These are phyloP conservation scores for Ammopiptanthus mongolicus DNA, from an alignment of 306 rosid species.

Conservation along the genomic window DNA sequence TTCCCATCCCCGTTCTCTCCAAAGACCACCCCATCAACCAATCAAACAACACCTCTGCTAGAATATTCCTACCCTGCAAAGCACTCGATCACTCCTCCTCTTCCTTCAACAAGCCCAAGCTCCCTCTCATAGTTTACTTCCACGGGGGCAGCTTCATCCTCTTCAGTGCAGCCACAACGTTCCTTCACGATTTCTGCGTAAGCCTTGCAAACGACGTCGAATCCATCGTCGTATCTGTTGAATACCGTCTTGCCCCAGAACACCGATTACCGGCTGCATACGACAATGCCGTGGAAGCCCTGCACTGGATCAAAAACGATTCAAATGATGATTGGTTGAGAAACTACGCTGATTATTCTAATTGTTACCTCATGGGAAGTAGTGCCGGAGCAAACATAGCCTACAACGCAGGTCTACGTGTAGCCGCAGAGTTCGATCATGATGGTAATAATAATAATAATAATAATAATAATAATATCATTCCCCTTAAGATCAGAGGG, in stretches of 20 bases:
- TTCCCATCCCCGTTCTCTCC: conserved; percentile 27
- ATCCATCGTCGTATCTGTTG: conserved; percentile 36
- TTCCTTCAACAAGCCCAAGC: too few relatives aligned
- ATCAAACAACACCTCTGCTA: conserved; percentile 32
- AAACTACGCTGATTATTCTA: conserved; percentile 32
- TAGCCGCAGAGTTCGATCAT: background rate
- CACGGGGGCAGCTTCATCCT: conserved; percentile 56
- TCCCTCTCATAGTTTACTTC: conserved; percentile 39
- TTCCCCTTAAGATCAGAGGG: conserved; percentile 33
- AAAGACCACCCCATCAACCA: conserved; percentile 38
- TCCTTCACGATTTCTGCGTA: conserved; percentile 19
- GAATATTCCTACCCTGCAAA: conserved; percentile 38
- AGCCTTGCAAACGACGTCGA: conserved; percentile 31
- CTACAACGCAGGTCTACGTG: conserved; percentile 33
- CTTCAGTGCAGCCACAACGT: conserved; percentile 32
- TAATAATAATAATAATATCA: too few relatives aligned
- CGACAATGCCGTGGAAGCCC: conserved; percentile 49
- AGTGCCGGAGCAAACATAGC: conserved; percentile 55
- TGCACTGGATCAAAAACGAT: conserved; percentile 38
- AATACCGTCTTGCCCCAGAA: conserved; percentile 50
- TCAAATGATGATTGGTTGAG: conserved; percentile 35
- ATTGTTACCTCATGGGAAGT: conserved; percentile 44
- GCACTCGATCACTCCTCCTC: background rate
- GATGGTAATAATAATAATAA: too few relatives aligned
- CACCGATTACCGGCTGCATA: conserved; percentile 45